Base-by-base conservation (phyloP, 2,329 filamentous ascomycete species). In the Sordariomycetes sp. region DNA sequence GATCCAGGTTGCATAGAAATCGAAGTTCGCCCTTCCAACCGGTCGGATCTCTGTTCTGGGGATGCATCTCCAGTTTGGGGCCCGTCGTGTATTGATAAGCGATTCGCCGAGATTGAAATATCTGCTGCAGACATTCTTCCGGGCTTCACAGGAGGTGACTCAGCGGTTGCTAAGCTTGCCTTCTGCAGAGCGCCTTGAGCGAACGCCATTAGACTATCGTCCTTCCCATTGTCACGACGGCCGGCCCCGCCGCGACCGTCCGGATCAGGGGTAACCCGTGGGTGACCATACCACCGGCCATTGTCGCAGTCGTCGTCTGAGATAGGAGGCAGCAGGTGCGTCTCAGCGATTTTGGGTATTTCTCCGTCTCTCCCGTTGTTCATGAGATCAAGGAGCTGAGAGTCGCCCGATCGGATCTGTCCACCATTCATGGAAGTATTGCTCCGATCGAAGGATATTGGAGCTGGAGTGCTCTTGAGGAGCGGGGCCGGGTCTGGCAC, bases 331-430 rank as follows among this genome's bases (percentile, higher is more conserved):
- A 33, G 31, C 7, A 12, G 21, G 20, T 83, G 60, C 16, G 72
- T 65, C 42, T 66, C 53, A 41, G 25, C 23, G 12, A 23, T 15
- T n/a, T 61, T 58, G 42, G 67, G 70, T 37, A 86, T 71, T 33
- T 86, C 78, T 33, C 72, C 76, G 44, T 66, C 65, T 49, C 76
- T 75, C 48, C 77, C 75, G 49, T 66, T 72, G 46, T 64, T 73
- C 62, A 88, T 68, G 53, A 69, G 65, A 37, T 63, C 59, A 42
- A 90, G 68, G 54, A 90, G 66, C 42, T 85, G 76, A 45, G 67
- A 73, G 68, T 83, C 77, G 46, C 72, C 75, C 50, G 72, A 72
- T 46, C 62, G n/a, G n/a, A n/a, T n/a, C n/a, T n/a, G n/a, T n/a
- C n/a, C n/a, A n/a, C n/a, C n/a, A n/a, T n/a, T n/a, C n/a, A n/a